These are phyloP conservation scores for Starmerella floricola DNA, from an alignment of 805 yeast genomes.

Conservation along the genomic window DNA sequence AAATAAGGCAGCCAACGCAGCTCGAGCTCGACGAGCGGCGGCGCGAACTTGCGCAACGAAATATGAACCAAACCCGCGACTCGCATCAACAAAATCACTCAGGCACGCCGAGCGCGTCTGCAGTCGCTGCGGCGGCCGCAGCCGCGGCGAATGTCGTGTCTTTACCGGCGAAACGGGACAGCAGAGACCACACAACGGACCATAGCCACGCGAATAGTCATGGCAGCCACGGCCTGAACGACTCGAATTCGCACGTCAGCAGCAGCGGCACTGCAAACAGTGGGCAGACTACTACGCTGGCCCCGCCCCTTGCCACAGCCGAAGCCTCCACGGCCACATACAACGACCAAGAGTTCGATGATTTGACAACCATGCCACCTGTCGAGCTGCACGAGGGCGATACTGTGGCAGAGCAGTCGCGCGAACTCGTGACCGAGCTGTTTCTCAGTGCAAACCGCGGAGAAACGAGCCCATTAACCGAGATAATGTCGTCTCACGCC, in stretches of 20 bases:
- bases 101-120: not conserved
- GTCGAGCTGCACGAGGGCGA: conserved; percentile 14
- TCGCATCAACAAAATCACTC: not conserved
- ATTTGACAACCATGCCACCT: conserved; percentile 16
- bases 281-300: not conserved
- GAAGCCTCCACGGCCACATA: not conserved
- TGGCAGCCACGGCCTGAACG: too few species aligned
- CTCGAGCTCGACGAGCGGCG: conserved; percentile 35
- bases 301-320: not conserved
- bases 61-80: not conserved
- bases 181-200: conserved; percentile 7
- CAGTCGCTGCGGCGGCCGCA: not conserved
- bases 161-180: not conserved
- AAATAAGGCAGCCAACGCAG: conserved; percentile 37
- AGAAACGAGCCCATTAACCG: conserved; percentile 14
- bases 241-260: too few species aligned
- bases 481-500: conserved; percentile 25
- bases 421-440: conserved; percentile 22
- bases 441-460: conserved; percentile 19
- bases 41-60: conserved; percentile 3
- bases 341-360: conserved; percentile 4
- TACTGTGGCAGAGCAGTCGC: conserved; percentile 11
- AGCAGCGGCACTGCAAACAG: too few species aligned
- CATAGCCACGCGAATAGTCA: too few species aligned
- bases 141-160: not conserved